These are phyloP conservation scores for Erigeron canadensis DNA, from an alignment of 129 eudicot species.

Conservation along the genomic window DNA sequence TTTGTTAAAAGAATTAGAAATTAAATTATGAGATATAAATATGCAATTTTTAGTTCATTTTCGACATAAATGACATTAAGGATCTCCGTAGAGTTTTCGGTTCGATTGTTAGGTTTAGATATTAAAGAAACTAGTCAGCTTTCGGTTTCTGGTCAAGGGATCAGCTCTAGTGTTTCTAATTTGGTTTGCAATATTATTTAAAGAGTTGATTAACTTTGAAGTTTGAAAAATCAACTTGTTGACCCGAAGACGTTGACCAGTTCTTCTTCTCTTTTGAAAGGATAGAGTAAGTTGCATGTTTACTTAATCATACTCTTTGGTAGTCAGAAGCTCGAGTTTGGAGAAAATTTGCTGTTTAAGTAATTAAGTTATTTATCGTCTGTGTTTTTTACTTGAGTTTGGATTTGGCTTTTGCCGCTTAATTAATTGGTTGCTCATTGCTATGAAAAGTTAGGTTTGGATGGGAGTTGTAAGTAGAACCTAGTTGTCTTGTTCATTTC, in stretches of 20 bases:
- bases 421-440: background rate
- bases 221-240: background rate
- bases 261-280: background rate
- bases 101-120: no score
- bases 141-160: conserved; percentile 10
- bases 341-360: background rate
- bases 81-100: no score
- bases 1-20: no score
- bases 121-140: background rate
- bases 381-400: background rate
- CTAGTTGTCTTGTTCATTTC: conserved; percentile 3
- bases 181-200: background rate
- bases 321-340: background rate
- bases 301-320: background rate
- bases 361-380: background rate
- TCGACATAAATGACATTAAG: no score
- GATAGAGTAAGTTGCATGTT: conserved; percentile 3
- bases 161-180: background rate
- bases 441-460: background rate
- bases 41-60: no score
- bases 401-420: conserved; percentile 4
- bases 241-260: background rate
- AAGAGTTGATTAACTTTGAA: background rate
- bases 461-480: background rate
- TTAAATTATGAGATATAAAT: no score